A percentile compares a stretch with the other conserved stretches of the same genome.
These are phyloP conservation scores for Erodium maritimum DNA, from an alignment of 345 rosid genomes.

Conservation along the genomic window DNA sequence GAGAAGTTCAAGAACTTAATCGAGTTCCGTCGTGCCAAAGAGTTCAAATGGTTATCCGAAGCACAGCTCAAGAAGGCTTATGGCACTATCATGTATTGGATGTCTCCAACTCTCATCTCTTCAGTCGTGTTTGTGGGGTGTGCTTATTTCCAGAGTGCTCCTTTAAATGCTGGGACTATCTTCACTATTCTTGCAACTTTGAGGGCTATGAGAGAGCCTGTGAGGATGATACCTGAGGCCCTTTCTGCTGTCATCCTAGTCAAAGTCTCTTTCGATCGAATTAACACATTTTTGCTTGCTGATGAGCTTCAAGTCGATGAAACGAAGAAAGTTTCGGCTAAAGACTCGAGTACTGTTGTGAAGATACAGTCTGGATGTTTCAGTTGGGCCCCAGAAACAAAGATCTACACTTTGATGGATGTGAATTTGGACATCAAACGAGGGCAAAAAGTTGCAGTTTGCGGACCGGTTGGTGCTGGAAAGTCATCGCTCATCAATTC, in stretches of 20 bases:
- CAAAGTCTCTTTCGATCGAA: conserved; percentile 46
- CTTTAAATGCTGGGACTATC: conserved; percentile 59
- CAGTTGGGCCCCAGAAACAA: conserved; percentile 55
- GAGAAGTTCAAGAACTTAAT: conserved; percentile 53
- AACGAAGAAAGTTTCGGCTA: conserved; percentile 12
- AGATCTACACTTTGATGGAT: conserved; percentile 25
- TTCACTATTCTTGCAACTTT: conserved; percentile 65
- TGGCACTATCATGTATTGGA: conserved; percentile 48
- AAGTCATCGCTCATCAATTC: conserved; percentile 64
- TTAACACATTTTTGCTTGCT: conserved; percentile 47
- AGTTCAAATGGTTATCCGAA: conserved; percentile 54
- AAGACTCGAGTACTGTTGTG: conserved; percentile 21
- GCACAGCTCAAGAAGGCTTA: conserved; percentile 39
- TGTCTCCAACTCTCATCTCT: conserved; percentile 59
- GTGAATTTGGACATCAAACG: conserved; percentile 30
- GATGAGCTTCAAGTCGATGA: conserved; percentile 41
- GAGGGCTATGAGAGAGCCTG: conserved; percentile 55
- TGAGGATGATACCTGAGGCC: conserved; percentile 59
- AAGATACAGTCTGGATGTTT: conserved; percentile 42
- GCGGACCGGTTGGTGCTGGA: conserved; percentile 76
- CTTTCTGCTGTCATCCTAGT: conserved; percentile 63
- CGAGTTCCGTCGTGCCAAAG: conserved; percentile 36
- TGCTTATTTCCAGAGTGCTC: conserved; percentile 37
- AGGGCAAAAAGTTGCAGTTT: conserved; percentile 60
- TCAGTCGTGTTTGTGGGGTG: conserved; percentile 57